Base-by-base conservation (phyloP, 75 land plant species). In the Cupressus sempervirens region DNA sequence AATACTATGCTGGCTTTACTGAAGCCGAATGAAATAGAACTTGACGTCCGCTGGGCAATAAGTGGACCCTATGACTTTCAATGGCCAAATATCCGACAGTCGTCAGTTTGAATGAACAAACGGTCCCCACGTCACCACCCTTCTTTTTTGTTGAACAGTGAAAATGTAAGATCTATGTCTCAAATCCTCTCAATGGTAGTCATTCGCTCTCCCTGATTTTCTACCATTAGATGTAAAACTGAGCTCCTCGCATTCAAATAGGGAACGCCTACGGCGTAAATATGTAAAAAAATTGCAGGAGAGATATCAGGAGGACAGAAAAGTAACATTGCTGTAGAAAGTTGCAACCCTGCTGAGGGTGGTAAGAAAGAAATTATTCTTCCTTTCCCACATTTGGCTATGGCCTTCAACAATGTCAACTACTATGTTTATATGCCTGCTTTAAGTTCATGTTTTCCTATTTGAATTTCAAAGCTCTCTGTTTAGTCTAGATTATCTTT, bases 391-490 rank as follows among this genome's bases (percentile, higher is more conserved):
- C 94, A 88, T 35, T 89, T 88, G 32, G 88, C 89, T 9, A 74
- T 94, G 90, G 90, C 93, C 38, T 95, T 93, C 46, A 91, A 92
- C 38, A 86, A 95, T 29, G 79, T 94, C 48, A 87, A 62, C 50
- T 95, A 95, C 84, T 90, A 91, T 40, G 93, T 95, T 12, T 95
- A 94, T 84, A 95, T 95, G 97, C 96, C 96, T 30, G 75, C 85
- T 89, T 95, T 95, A 89, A 56, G 92, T 87, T 18, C 13, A 6
- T 52, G 36, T 23, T 72, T n/a, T 43, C 3, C 54, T 18, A 36
- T 29, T 53, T 82, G 16, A 26, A 77, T 41, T 40, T 40, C 2
- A 8, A 41, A 32, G 32, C 20, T 7, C 48, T 1, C 16, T 41
- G 3, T 23, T 40, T 30, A 70, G 35, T 38, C 38, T 10, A 76